Evolutionary conservation across 2,329 filamentous ascomycete genomes (phyloP).

Genomic region (Claviceps arundinis): DNA sequence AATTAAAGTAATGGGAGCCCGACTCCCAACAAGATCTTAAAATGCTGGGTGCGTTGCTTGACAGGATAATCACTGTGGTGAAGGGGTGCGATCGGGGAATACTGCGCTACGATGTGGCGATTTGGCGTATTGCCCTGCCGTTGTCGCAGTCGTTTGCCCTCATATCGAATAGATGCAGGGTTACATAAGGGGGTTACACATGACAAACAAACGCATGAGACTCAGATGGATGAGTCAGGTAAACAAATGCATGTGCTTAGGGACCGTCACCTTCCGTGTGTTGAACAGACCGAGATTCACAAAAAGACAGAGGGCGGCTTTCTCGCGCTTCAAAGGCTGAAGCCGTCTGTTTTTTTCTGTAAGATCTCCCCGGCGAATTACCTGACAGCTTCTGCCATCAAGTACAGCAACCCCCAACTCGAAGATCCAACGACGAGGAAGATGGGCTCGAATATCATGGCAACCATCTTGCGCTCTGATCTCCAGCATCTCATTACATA

Average conservation of each 20-base stretch:
- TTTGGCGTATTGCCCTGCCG: no score
- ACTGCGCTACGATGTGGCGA: not conserved
- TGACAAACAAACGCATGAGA: no score
- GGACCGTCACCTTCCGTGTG: no score
- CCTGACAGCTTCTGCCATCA: not conserved
- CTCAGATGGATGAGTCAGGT: no score
- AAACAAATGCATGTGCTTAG: no score
- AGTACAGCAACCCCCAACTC: no score
- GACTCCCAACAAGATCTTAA: conserved; percentile 17
- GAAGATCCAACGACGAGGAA: not conserved
- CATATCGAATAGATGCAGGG: no score
- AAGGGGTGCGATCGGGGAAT: not conserved
- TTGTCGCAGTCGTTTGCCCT: no score
- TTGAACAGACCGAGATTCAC: no score
- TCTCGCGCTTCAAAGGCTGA: no score
- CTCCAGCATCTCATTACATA: not conserved
- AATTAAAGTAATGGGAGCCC: conserved; percentile 23
- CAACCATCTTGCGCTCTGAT: not conserved
- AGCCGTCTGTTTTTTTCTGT: not conserved
- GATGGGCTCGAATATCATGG: not conserved
- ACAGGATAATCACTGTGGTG: conserved; percentile 2
- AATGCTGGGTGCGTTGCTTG: conserved; percentile 19
- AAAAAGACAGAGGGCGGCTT: no score
- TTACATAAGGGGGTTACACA: no score
- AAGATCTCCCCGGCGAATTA: not conserved